Evolutionary conservation across 257 asterid species (phyloP), one percentile per base, ranked within the genome.

Genomic region (Anisodus tanguticus): DNA sequence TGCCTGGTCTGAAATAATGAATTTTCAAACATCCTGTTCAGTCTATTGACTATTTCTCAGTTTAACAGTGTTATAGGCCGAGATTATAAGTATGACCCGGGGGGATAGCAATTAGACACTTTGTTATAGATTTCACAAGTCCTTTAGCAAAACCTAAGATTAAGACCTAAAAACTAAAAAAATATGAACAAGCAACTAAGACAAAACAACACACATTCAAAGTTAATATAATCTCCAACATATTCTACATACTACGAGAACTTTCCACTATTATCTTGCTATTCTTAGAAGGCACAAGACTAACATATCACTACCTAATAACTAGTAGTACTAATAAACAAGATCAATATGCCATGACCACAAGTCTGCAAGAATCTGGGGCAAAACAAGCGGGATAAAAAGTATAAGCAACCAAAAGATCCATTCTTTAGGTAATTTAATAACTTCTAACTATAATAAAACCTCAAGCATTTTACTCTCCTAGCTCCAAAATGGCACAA

Each of bases 401-500:
- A 70, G 79, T 70, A 70, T 19, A 41, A 17, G 35, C 9, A 17
- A 43, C 55, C 16, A 17, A 70, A 70, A 70, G 79, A 70, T 70
- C 55, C 55, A 43, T 70, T 3, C 15, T 70, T 17, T 41, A 43
- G 53, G 55, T 43, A 9, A 70, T 17, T 39, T 17, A 17, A 70
- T 17, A 31, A 68, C 53, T 37, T 68, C 7, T 39, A 68, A 68
- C 4, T 70, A 70, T 17, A 41, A 16, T 13, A 17, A 70, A 70
- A 70, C 9, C 2, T 2, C 79, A 70, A 16, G 8, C 41, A 0
- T 16, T n/a, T 41, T 17, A 5, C 41, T 43, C 79, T 43, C 79
- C 55, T 41, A 70, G 79, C 79, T 70, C 55, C 79, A 70, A 70
- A 70, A 8, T 17, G 55, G 16, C 35, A 70, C 22, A 76, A 47